Conservation (phyloP, 2,329 filamentous ascomycete genomes). For the Cytospora piceicola region DNA sequence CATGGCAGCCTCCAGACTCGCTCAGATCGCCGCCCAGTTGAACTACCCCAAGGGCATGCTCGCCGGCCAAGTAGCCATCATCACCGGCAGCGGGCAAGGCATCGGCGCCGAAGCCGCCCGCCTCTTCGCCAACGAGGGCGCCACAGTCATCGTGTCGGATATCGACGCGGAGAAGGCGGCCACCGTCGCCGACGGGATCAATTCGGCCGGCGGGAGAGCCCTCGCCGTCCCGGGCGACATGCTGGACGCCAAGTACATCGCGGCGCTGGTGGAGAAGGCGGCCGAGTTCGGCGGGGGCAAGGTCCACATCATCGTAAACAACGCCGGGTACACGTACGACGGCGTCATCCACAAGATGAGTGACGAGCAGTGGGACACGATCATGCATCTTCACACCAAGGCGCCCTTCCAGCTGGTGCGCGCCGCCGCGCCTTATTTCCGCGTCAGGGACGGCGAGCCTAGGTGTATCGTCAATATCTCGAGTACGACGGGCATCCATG, state of each 20-base stretch:
- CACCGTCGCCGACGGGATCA: slow-evolving; percentile 72
- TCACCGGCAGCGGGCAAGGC: slow-evolving; percentile 84
- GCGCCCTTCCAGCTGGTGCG: slow-evolving; percentile 84
- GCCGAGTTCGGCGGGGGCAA: slow-evolving; percentile 84
- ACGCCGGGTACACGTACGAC: slow-evolving; percentile 92
- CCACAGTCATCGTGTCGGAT: slow-evolving; percentile 81
- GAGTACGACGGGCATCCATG: slow-evolving; percentile 79
- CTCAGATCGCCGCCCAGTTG: slow-evolving; percentile 76
- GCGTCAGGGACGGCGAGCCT: slow-evolving; percentile 79
- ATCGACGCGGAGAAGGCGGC: slow-evolving; percentile 77
- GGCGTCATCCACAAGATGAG: slow-evolving; percentile 91
- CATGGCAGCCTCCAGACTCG: slow-evolving; percentile 61
- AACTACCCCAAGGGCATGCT: slow-evolving; percentile 83
- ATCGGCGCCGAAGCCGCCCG: slow-evolving; percentile 85
- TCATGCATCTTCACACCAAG: slow-evolving; percentile 80
- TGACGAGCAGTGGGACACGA: slow-evolving; percentile 90
- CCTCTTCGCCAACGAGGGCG: slow-evolving; percentile 85
- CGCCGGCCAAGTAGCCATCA: slow-evolving; percentile 79
- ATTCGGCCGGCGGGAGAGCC: slow-evolving; percentile 65
- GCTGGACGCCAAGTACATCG: slow-evolving; percentile 70
- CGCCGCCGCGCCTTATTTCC: slow-evolving; percentile 82
- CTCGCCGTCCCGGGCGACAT: slow-evolving; percentile 78
- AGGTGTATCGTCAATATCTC: slow-evolving; percentile 84
- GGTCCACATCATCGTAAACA: slow-evolving; percentile 90
- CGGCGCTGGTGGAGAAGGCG: slow-evolving; percentile 71